A percentile compares a stretch with the other conserved stretches of the same genome.
Evolutionary conservation across 495 filamentous ascomycete genomes (phyloP).

Genomic region (Hypoxylon fragiforme): DNA sequence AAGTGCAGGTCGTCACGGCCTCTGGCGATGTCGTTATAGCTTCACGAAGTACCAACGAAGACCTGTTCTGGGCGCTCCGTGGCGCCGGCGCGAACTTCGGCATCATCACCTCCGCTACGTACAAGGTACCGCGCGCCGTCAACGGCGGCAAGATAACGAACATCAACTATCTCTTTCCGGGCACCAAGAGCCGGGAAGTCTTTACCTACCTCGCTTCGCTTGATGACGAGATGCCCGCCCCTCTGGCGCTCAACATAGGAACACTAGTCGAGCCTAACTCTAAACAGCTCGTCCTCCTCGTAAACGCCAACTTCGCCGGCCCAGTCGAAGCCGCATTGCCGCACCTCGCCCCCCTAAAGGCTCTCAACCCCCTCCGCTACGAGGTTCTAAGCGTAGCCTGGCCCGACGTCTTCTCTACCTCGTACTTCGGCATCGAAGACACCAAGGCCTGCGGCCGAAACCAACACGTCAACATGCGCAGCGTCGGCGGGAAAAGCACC

Average conservation of each 20-base stretch:
- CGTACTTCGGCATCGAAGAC: constrained; percentile 13
- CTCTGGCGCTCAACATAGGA: constrained; percentile 22
- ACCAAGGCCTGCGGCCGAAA: constrained; percentile 4
- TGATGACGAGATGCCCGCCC: constrained; percentile 19
- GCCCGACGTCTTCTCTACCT: constrained; percentile 7
- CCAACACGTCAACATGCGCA: constrained; percentile 15
- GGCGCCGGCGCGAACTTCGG: constrained; percentile 54
- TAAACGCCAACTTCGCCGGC: constrained; percentile 5
- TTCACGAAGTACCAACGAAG: constrained; percentile 45
- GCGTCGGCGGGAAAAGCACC: constrained; percentile 8
- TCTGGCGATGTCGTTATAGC: constrained; percentile 46
- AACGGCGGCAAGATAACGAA: constrained; percentile 32
- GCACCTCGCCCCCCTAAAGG: background rate
- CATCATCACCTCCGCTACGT: constrained; percentile 51
- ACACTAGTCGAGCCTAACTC: background rate
- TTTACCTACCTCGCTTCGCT: constrained; percentile 29
- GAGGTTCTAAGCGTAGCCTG: constrained; percentile 4
- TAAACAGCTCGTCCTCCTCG: background rate
- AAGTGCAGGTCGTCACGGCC: constrained; percentile 53
- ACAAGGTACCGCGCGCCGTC: constrained; percentile 33
- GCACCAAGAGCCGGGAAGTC: constrained; percentile 14
- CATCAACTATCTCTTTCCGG: constrained; percentile 34
- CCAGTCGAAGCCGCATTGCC: background rate
- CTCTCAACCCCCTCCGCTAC: background rate
- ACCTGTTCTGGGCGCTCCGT: constrained; percentile 56